Percentiles rank a stretch among this genome's conserved stretches.
Conservation (phyloP, 2,329 filamentous ascomycete genomes). For the Bipolaris victoriae region DNA sequence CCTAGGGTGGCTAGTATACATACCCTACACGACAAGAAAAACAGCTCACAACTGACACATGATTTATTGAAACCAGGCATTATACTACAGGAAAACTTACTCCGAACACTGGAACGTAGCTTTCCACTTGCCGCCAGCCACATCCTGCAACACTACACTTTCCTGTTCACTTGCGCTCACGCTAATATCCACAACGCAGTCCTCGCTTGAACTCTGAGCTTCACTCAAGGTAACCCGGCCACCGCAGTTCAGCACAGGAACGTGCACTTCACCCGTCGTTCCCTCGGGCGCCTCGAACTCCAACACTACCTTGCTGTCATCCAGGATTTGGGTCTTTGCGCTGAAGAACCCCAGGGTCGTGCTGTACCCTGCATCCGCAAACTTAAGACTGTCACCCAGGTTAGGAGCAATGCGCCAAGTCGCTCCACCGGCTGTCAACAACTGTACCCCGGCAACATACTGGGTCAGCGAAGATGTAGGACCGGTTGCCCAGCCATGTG, state of each 20-base stretch:
- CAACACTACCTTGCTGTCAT: slow-evolving; percentile 22
- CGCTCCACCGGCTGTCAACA: slow-evolving; percentile 45
- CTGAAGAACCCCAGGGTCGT: slow-evolving; percentile 48
- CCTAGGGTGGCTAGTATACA: not conserved
- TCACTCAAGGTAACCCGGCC: slow-evolving; percentile 31
- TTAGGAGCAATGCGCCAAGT: slow-evolving; percentile 49
- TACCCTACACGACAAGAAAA: too few species aligned
- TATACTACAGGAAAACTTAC: not conserved
- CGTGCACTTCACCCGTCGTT: slow-evolving; percentile 37
- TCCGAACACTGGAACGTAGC: slow-evolving; percentile 22
- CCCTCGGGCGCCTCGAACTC: slow-evolving; percentile 41
- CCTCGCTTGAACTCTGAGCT: slow-evolving; percentile 20
- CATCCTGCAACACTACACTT: slow-evolving; percentile 16
- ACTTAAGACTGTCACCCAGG: slow-evolving; percentile 43
- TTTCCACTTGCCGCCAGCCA: slow-evolving; percentile 35
- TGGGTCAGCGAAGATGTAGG: slow-evolving; percentile 54
- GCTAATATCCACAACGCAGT: slow-evolving; percentile 24
- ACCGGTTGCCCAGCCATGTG: slow-evolving; percentile 60
- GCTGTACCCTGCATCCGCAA: slow-evolving; percentile 48
- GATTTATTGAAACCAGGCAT: not conserved
- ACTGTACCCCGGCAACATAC: slow-evolving; percentile 52
- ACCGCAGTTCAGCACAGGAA: slow-evolving; percentile 29
- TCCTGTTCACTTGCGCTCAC: slow-evolving; percentile 18
- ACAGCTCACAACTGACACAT: too few species aligned
- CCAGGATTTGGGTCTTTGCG: slow-evolving; percentile 33